phyloP scores from a whole-genome alignment of 192 early-diverging fungal genomes.

The Rhizoclosmatium globosum region DNA sequence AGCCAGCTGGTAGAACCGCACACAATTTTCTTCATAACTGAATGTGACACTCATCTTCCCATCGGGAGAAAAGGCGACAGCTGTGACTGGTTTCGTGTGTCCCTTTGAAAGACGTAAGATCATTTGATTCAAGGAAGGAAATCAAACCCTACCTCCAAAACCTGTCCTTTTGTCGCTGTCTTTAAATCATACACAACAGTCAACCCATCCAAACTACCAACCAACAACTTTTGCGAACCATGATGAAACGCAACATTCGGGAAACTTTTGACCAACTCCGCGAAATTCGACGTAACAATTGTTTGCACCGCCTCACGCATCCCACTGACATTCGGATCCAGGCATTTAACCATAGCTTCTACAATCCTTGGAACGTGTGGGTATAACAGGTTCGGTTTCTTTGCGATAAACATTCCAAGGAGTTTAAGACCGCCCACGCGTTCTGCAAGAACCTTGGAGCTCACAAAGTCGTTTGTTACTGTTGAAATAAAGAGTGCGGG shows the following conservation, averaged over 20 bases:
- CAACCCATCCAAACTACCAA: constrained; percentile 79
- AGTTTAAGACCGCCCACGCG: constrained; percentile 68
- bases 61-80: constrained; percentile 79
- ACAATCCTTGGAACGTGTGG: constrained; percentile 67
- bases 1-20: constrained; percentile 78
- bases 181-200: constrained; percentile 81
- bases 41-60: constrained; percentile 79
- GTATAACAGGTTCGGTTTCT: constrained; percentile 75
- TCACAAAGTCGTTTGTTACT: constrained; percentile 75
- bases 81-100: constrained; percentile 69
- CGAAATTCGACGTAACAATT: constrained; percentile 66
- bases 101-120: constrained; percentile 55
- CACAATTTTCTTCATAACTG: constrained; percentile 70
- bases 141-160: constrained; percentile 82
- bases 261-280: constrained; percentile 65
- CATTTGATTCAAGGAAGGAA: not conserved
- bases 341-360: constrained; percentile 81
- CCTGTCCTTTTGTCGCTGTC: constrained; percentile 78
- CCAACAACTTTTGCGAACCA: constrained; percentile 75
- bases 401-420: constrained; percentile 76
- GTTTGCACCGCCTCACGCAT: constrained; percentile 75
- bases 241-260: constrained; percentile 80
- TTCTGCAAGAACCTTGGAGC: constrained; percentile 69
- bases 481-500: constrained; percentile 76
- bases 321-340: constrained; percentile 80